These are phyloP conservation scores for Yamadazyma membranifaciens DNA, from an alignment of 1,139 yeast species.

Conservation along the genomic window DNA sequence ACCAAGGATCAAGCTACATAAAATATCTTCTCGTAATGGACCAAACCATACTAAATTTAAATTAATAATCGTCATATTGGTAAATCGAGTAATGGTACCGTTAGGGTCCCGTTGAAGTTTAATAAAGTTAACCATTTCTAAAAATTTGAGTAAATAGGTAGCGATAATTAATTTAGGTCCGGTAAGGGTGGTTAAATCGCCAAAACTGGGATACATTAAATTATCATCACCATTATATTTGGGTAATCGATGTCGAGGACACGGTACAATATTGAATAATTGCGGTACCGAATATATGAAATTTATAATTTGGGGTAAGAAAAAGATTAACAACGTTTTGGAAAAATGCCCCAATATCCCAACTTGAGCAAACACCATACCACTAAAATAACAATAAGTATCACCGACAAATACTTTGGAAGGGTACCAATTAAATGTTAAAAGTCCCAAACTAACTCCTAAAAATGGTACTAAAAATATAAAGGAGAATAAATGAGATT, in stretches of 20 bases:
- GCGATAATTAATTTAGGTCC: constrained; percentile 2
- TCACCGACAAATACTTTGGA: constrained; percentile 95
- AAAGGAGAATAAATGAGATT: constrained; percentile 80
- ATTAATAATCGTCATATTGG: constrained; percentile 87
- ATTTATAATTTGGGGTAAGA: constrained; percentile 87
- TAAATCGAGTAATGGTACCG: constrained; percentile 46
- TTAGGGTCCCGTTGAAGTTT: constrained; percentile 39
- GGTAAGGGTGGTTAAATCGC: constrained; percentile 20
- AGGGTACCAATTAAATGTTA: constrained; percentile 85
- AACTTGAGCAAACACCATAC: constrained; percentile 97
- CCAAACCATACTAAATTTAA: constrained; percentile 82
- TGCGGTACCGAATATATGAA: constrained; percentile 91
- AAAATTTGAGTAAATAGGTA: constrained; percentile 18
- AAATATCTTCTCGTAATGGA: constrained; percentile 78
- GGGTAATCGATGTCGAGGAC: constrained; percentile 96
- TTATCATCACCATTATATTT: constrained; percentile 66
- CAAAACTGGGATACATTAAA: constrained; percentile 65
- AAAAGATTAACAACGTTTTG: constrained; percentile 80
- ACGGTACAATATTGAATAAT: constrained; percentile 77
- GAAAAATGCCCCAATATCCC: constrained; percentile 97
- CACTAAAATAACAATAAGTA: constrained; percentile 95
- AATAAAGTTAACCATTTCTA: constrained; percentile 50
- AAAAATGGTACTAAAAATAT: constrained; percentile 80
- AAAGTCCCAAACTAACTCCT: constrained; percentile 78
- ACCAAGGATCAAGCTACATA: constrained; percentile 58